Evolutionary conservation across 2,329 filamentous ascomycete genomes (phyloP).

Genomic region (Penicillium sp.): DNA sequence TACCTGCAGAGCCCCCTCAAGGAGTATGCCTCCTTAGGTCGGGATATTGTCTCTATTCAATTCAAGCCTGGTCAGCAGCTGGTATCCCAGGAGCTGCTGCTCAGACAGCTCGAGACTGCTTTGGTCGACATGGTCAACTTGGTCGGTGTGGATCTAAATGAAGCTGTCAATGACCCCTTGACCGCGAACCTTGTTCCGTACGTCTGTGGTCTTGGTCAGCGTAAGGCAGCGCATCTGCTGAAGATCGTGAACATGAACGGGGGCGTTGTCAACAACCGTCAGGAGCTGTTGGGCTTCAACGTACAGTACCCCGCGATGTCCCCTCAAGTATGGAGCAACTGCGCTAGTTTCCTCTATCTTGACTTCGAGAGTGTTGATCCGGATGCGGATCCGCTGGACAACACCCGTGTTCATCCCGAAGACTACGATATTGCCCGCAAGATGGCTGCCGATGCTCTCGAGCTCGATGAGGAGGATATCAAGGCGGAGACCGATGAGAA

Average conservation of each 20-base stretch:
- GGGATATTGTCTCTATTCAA: slow-evolving; percentile 80
- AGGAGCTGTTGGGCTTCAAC: slow-evolving; percentile 85
- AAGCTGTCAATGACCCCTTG: slow-evolving; percentile 79
- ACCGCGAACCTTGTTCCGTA: slow-evolving; percentile 88
- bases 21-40: slow-evolving; percentile 91
- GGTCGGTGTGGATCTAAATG: slow-evolving; percentile 92
- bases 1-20: slow-evolving; percentile 96
- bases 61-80: slow-evolving; percentile 92
- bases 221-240: slow-evolving; percentile 81
- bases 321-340: slow-evolving; percentile 92
- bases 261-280: slow-evolving; percentile 78
- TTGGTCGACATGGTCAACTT: slow-evolving; percentile 99
- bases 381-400: slow-evolving; percentile 88
- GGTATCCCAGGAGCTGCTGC: slow-evolving; percentile 82
- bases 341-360: slow-evolving; percentile 91
- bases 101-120: slow-evolving; percentile 86
- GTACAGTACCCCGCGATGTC: slow-evolving; percentile 83
- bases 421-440: slow-evolving; percentile 98
- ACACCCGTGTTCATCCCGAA: slow-evolving; percentile 95
- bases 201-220: slow-evolving; percentile 85
- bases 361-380: slow-evolving; percentile 81
- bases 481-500: slow-evolving; percentile 91
- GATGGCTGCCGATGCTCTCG: slow-evolving; percentile 95
- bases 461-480: slow-evolving; percentile 96
- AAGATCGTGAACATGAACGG: slow-evolving; percentile 93